A percentile compares a stretch with the other conserved stretches of the same genome.
Conservation (phyloP, 805 yeast genomes). For the Vanderwaltozyma verrucispora region DNA sequence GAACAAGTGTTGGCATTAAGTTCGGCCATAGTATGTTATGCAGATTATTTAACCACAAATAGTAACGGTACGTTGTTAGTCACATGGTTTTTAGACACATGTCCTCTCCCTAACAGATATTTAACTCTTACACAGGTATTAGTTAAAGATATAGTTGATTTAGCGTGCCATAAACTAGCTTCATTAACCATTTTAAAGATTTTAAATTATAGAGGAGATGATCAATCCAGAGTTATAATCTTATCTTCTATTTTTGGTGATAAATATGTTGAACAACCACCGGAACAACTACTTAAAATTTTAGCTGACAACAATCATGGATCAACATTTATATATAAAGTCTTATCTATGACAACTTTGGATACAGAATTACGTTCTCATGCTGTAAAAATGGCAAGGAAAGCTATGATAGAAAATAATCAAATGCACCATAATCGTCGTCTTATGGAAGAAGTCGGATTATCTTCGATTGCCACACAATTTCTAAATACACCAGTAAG, state of each 20-base stretch:
- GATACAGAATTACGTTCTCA: constrained; percentile 46
- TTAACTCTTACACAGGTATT: constrained; percentile 52
- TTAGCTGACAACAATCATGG: constrained; percentile 62
- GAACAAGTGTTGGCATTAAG: constrained; percentile 69
- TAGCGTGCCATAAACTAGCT: constrained; percentile 78
- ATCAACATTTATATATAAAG: constrained; percentile 67
- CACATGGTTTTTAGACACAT: constrained; percentile 92
- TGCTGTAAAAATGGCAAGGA: constrained; percentile 51
- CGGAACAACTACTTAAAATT: constrained; percentile 43
- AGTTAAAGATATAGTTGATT: constrained; percentile 46
- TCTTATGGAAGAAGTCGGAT: constrained; percentile 85
- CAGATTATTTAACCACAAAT: constrained; percentile 70
- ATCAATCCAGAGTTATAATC: constrained; percentile 48
- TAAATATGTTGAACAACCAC: constrained; percentile 30
- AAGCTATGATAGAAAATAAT: constrained; percentile 49
- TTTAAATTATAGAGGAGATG: constrained; percentile 56
- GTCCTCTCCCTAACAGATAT: constrained; percentile 55
- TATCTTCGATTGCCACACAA: constrained; percentile 18
- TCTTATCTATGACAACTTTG: constrained; percentile 61
- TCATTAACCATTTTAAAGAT: constrained; percentile 73
- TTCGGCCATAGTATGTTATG: constrained; percentile 64
- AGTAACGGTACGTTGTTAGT: constrained; percentile 81
- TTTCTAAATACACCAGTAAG: neutral
- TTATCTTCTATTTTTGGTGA: constrained; percentile 58
- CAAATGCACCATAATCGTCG: constrained; percentile 72